These are phyloP conservation scores for Periconia sp. DNA, from an alignment of 2,329 filamentous ascomycete genomes.

Conservation along the genomic window DNA sequence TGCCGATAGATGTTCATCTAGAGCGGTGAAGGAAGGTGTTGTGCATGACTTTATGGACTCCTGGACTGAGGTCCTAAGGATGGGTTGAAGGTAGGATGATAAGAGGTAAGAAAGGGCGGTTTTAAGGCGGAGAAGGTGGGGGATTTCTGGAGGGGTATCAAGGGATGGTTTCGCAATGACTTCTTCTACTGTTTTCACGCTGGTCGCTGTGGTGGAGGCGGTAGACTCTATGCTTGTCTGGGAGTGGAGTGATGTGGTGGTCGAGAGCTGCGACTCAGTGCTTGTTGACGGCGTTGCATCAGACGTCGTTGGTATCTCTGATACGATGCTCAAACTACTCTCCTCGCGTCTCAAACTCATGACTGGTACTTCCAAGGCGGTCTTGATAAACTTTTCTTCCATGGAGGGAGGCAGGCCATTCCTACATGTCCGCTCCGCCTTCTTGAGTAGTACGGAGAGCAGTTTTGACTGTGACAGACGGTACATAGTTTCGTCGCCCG, in stretches of 20 bases:
- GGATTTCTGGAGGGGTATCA: conserved; percentile 52
- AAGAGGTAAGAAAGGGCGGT: conserved; percentile 70
- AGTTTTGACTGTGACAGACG: conserved; percentile 77
- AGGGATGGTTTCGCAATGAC: conserved; percentile 19
- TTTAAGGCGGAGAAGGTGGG: conserved; percentile 67
- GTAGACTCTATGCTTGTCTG: conserved; percentile 18
- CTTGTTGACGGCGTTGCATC: conserved; percentile 8
- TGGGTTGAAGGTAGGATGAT: conserved; percentile 61
- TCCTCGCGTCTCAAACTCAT: conserved; percentile 69
- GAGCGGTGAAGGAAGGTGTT: conserved; percentile 68
- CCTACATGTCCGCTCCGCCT: conserved; percentile 72
- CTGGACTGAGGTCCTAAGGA: conserved; percentile 53
- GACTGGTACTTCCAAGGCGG: conserved; percentile 77
- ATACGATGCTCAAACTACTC: conserved; percentile 41
- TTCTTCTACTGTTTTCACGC: conserved; percentile 16
- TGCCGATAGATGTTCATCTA: conserved; percentile 72
- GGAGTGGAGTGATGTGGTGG: conserved; percentile 33
- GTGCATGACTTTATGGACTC: conserved; percentile 48
- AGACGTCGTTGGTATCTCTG: conserved; percentile 18
- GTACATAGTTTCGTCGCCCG: conserved; percentile 85
- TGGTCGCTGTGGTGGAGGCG: conserved; percentile 19
- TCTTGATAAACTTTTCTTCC: conserved; percentile 83
- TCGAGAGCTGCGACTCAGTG: conserved; percentile 19
- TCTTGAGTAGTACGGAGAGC: conserved; percentile 67
- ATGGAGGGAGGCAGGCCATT: conserved; percentile 75